Evolutionary conservation across 208 protist species (phyloP).

Genomic region (Trichomonas vaginalis): DNA sequence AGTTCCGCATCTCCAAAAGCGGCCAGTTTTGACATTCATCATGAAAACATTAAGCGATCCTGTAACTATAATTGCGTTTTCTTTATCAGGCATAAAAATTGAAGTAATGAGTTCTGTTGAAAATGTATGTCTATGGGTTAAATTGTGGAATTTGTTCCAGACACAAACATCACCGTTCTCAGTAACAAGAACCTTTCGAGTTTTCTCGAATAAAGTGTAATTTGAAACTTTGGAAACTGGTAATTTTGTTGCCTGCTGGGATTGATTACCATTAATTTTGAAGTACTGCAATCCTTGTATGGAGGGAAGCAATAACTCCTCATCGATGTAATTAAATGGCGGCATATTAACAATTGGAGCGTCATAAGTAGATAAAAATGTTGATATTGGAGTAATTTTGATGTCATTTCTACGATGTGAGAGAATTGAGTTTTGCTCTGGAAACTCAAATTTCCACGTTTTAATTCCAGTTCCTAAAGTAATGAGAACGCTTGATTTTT

Average conservation of each 20-base stretch:
- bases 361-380: not conserved
- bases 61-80: not conserved
- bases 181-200: not conserved
- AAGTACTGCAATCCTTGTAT: not conserved
- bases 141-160: not conserved
- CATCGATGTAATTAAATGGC: not conserved
- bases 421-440: not conserved
- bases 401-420: not conserved
- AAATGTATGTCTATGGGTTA: not conserved
- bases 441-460: not conserved
- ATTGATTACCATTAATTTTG: not conserved
- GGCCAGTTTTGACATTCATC: not conserved
- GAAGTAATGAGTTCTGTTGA: not conserved
- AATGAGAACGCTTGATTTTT: not conserved
- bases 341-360: not conserved
- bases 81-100: not conserved
- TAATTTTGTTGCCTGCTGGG: not conserved
- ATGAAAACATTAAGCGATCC: not conserved
- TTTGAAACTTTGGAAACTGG: not conserved
- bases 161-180: not conserved
- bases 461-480: not conserved
- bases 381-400: not conserved
- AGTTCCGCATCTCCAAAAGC: not conserved
- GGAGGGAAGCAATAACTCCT: not conserved
- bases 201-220: not conserved